Percentiles rank a stretch among this genome's conserved stretches.
Conservation (phyloP, 441 rosid species). For the Breynia disticha region DNA sequence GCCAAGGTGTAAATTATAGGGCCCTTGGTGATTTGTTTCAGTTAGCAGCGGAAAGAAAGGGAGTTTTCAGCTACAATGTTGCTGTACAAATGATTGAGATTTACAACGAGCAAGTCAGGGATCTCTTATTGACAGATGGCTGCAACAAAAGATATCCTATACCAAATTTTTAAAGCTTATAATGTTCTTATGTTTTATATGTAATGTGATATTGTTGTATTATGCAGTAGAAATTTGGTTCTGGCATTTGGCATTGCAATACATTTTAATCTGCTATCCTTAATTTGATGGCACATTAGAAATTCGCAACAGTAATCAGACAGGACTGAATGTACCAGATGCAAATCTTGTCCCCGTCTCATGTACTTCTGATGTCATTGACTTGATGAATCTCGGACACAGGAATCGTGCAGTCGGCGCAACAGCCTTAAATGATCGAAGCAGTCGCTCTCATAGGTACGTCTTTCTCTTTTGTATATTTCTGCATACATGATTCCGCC, state of each 20-base stretch:
- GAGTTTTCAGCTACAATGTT: constrained; percentile 59
- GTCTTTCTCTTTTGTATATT: constrained; percentile 4
- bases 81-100: constrained; percentile 98
- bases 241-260: no score
- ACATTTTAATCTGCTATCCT: constrained; percentile 25
- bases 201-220: not conserved
- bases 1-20: constrained; percentile 81
- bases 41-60: constrained; percentile 79
- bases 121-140: constrained; percentile 82
- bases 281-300: constrained; percentile 59
- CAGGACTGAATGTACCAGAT: constrained; percentile 77
- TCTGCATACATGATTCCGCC: constrained; percentile 8
- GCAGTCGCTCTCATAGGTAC: constrained; percentile 94
- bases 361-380: constrained; percentile 67
- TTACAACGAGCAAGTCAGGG: constrained; percentile 94
- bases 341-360: constrained; percentile 73
- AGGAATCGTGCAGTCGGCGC: constrained; percentile 79
- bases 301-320: constrained; percentile 76
- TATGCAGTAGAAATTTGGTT: no score
- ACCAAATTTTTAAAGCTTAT: constrained; percentile 7
- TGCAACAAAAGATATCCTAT: constrained; percentile 92
- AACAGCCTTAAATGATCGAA: constrained; percentile 82
- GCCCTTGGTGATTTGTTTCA: constrained; percentile 82
- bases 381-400: constrained; percentile 74
- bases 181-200: not conserved